Base-by-base conservation (phyloP, 176 grass and related monocot species). In the Leersia perrieri region DNA sequence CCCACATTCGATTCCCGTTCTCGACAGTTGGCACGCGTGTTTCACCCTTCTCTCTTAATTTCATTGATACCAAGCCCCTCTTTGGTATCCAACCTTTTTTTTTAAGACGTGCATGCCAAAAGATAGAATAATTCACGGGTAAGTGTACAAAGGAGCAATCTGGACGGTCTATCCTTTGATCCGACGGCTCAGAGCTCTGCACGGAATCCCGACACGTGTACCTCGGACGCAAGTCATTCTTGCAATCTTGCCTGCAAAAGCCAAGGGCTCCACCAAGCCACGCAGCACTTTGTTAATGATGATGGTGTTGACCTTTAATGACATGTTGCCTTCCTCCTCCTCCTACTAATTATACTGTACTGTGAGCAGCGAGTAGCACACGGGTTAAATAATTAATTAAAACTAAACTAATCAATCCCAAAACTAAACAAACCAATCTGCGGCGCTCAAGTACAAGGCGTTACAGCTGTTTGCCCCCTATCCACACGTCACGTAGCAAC, bases 231-330 rank as follows among this genome's bases (percentile, higher is more conserved):
- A 18, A 53, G 16, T 16, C 0, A 5, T 15, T 51, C 3, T 45
- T 73, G 73, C 0, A 5, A 4, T 51, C 3, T 45, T 73, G 73
- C 33, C 73, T 53, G 22, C 49, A 70, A 83, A 72, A 28, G 2
- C 60, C 9, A 77, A 77, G 42, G 42, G 16, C 33, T 5, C 72
- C 45, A 38, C 33, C 35, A n/a, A 16, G 27, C 7, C 34, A 60
- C 35, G 27, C 60, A 11, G 16, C 77, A 26, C 25, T 36, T 68
- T 57, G 55, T 45, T 15, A n/a, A 70, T 70, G 33, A 70, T 70
- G 33, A 69, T 39, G 11, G 78, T 71, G 78, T 81, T 71, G 49
- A 61, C 66, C 51, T 60, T 80, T 60, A 40, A 58, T 40, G 29
- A 39, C 63, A 66, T n/a, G 28, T 64, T 65, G 75, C 27, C 10